Conservation (phyloP, 306 rosid species). For the Citrullus colocynthis region DNA sequence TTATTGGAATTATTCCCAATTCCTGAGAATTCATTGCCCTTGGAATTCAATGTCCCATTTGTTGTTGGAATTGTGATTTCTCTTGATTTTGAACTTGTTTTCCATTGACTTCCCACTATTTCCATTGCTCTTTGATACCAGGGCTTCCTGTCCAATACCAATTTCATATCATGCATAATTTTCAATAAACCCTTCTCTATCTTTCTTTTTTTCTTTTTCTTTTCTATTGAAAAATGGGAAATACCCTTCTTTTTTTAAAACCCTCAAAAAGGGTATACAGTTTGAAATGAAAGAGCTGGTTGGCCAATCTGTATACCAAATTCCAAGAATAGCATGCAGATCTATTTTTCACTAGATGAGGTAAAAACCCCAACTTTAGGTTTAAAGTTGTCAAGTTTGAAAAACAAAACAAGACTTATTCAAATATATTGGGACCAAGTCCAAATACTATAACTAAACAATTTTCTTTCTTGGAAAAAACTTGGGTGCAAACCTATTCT, state of each 20-base stretch:
- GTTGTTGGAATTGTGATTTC: conserved; percentile 14
- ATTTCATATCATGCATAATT: conserved; percentile 14
- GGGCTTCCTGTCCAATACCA: conserved; percentile 46
- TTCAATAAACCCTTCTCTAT: not conserved
- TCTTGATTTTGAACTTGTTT: conserved; percentile 32
- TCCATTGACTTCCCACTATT: conserved; percentile 45
- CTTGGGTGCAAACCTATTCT: too few relatives aligned
- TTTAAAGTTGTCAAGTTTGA: not conserved
- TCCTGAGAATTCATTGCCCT: not conserved
- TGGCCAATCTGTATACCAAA: too few relatives aligned
- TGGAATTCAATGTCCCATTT: conserved; percentile 1
- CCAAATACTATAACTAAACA: not conserved
- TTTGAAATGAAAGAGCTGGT: not conserved
- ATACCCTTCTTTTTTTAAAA: too few relatives aligned
- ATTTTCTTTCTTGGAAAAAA: not conserved
- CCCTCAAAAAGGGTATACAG: too few relatives aligned
- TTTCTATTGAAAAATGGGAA: not conserved
- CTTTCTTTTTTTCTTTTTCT: not conserved
- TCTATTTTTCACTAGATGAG: not conserved
- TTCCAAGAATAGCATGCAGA: not conserved
- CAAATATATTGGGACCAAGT: not conserved
- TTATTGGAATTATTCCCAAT: conserved; percentile 5
- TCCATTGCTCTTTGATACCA: conserved; percentile 91
- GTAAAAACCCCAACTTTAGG: not conserved
- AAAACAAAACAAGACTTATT: not conserved